Evolutionary conservation across 345 rosid genomes (phyloP).

Genomic region (Eucalyptus brandiana): DNA sequence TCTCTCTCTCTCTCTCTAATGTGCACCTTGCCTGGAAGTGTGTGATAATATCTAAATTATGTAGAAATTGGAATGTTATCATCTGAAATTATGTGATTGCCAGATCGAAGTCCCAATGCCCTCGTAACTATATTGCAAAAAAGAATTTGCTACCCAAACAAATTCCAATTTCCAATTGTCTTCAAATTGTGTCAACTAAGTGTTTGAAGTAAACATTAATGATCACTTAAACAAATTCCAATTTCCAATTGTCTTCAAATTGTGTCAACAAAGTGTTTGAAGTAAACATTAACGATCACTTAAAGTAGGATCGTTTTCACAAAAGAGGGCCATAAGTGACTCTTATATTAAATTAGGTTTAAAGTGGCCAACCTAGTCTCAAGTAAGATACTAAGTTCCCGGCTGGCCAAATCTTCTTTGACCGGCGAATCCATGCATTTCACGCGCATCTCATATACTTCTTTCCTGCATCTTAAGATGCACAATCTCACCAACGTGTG

Average conservation of each 20-base stretch:
- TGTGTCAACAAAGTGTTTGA: neutral
- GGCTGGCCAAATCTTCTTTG: neutral
- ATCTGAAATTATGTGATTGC: neutral
- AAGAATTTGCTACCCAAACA: neutral
- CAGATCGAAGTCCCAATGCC: neutral
- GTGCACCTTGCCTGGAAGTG: neutral
- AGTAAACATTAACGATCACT: too few species aligned
- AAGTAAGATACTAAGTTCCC: neutral
- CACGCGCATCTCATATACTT: neutral
- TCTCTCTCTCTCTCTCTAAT: neutral
- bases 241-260: neutral
- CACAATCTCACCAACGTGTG: neutral
- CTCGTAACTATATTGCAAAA: neutral
- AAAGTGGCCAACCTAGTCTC: neutral
- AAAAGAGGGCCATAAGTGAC: neutral
- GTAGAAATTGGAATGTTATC: neutral
- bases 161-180: neutral
- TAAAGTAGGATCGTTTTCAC: neutral
- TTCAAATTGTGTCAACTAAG: neutral
- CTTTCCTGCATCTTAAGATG: neutral
- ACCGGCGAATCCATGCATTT: neutral
- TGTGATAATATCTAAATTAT: neutral
- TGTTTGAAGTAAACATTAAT: too few species aligned
- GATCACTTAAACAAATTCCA: too few species aligned
- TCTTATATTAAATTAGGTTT: neutral